These are phyloP conservation scores for Epichloe amarillans DNA, from an alignment of 2,329 filamentous ascomycete species.

Conservation along the genomic window DNA sequence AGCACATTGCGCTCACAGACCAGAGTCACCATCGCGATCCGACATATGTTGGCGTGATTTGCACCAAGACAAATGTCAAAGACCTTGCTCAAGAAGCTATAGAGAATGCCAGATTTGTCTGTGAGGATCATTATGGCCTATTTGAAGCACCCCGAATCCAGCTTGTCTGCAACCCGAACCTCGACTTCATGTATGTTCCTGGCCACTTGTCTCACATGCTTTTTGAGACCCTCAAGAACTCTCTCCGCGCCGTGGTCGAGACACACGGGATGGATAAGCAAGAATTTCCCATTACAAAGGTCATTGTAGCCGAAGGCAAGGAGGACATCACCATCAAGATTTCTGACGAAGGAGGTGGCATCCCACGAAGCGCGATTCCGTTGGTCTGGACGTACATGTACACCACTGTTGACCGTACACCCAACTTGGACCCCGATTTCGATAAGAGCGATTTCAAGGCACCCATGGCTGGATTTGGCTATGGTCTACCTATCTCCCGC, in stretches of 20 bases:
- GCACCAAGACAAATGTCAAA: conserved; percentile 92
- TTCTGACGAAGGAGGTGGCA: conserved; percentile 90
- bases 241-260: conserved; percentile 89
- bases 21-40: conserved; percentile 81
- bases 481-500: conserved; percentile 84
- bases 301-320: conserved; percentile 93
- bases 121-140: conserved; percentile 94
- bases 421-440: conserved; percentile 90
- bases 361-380: conserved; percentile 82
- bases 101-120: conserved; percentile 97
- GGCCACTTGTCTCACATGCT: conserved; percentile 99
- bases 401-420: conserved; percentile 92
- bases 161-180: conserved; percentile 83
- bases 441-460: conserved; percentile 99
- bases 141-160: conserved; percentile 96
- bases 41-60: conserved; percentile 96
- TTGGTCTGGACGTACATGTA: conserved; percentile 99
- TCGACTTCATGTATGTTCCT: conserved; percentile 99
- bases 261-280: conserved; percentile 90
- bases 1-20: conserved; percentile 93
- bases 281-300: conserved; percentile 86
- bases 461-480: conserved; percentile 98
- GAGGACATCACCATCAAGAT: conserved; percentile 99
- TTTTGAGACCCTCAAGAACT: conserved; percentile 98
- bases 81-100: conserved; percentile 95